phyloP scores from a whole-genome alignment of 208 protist genomes.

The Acanthamoeba culbertsoni region DNA sequence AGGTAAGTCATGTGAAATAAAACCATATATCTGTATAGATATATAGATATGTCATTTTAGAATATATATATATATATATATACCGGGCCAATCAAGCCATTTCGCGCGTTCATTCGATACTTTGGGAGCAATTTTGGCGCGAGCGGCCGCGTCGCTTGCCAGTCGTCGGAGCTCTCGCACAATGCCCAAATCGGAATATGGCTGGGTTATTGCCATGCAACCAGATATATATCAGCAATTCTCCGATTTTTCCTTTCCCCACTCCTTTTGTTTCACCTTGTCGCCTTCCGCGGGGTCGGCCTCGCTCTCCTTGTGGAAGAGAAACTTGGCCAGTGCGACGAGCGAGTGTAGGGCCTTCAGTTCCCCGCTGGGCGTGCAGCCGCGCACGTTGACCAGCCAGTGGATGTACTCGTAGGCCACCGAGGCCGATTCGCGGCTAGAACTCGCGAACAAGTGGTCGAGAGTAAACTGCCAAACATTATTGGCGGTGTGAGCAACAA shows the following conservation, averaged over 20 bases:
- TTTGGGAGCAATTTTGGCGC: constrained; percentile 22
- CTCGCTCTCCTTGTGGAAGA: constrained; percentile 13
- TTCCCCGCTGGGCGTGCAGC: not conserved
- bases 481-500: no score
- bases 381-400: not conserved
- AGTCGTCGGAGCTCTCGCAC: not conserved
- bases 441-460: not conserved
- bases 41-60: no score
- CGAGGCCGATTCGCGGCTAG: not conserved
- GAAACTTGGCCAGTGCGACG: constrained; percentile 13
- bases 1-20: no score
- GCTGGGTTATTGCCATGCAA: not conserved
- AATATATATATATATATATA: no score
- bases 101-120: not conserved
- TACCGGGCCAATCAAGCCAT: constrained; percentile 49
- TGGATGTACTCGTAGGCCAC: constrained; percentile 22
- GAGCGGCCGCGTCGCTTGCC: not conserved
- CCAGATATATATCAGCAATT: no score
- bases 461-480: not conserved
- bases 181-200: not conserved
- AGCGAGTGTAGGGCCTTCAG: constrained; percentile 30
- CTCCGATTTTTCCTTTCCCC: no score
- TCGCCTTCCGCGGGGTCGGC: constrained; percentile 33
- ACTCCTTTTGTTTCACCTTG: not conserved
- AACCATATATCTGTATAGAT: no score